Base-by-base conservation (phyloP, 306 rosid genomes). In the Vigna radiata region DNA sequence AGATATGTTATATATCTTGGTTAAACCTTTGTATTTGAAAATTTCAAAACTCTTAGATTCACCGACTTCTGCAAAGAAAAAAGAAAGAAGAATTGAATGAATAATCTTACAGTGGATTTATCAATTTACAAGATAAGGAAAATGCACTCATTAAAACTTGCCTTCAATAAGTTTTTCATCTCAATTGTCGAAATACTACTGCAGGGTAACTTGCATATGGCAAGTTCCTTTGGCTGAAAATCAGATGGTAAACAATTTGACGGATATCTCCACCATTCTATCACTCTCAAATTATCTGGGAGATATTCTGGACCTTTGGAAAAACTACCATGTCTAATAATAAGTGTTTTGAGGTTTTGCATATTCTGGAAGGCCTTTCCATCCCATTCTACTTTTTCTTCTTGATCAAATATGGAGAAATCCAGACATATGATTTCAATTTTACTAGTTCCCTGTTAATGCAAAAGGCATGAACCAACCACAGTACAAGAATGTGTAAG, bases 1-100 rank as follows among this genome's bases (percentile, higher is more conserved):
- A 44, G 74, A 81, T 49, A 81, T 6, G 54, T 81, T 33, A 19
- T 78, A 62, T 27, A 76, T 52, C 19, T 61, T 19, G 11, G 14
- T 70, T 10, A 76, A 1, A 29, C 10, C 60, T 18, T 9, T 0
- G 46, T 21, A 18, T 0, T 1, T 0, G 21, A 18, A 18, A 80
- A 29, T 65, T 74, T 19, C 48, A 81, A 31, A 15, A 29, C 36
- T 41, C 4, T 66, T 25, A 74, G 18, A 31, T 10, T 11, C 47
- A 31, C 44, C 2, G 44, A 66, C 54, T 19, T 73, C 84, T 80
- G 60, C 62, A 8, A 18, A n/a, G 7, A 23, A 9, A 15, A 23
- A 14, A 29, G 31, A 29, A n/a, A 29, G 31, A 13, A 14, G 3
- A 59, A 14, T 23, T 7, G 9, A 41, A 41, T 16, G 44, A 58